phyloP scores from a whole-genome alignment of 139 green algal genomes.

The Picochlorum costavermella region DNA sequence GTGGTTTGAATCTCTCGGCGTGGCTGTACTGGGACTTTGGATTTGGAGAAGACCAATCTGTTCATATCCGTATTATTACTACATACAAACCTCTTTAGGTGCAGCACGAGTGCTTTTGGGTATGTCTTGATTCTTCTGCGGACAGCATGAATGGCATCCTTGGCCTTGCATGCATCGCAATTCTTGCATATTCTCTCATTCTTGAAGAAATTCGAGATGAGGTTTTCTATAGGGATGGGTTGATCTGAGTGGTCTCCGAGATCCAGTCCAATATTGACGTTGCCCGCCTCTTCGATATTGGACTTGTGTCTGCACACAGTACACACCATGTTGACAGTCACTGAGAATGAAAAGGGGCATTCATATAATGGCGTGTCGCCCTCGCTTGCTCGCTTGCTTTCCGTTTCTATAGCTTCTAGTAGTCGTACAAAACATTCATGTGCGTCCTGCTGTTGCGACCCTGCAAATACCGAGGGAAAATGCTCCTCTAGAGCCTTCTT shows the following conservation, averaged over 20 bases:
- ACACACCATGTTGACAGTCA: constrained; percentile 31
- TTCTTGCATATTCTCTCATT: constrained; percentile 48
- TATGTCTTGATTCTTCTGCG: constrained; percentile 39
- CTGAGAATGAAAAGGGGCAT: constrained; percentile 35
- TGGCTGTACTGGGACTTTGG: neutral
- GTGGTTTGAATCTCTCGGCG: neutral
- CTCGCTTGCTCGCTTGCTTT: constrained; percentile 11
- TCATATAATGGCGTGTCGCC: neutral
- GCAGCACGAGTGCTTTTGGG: constrained; percentile 54
- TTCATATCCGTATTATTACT: too few relatives aligned
- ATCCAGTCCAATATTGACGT: constrained; percentile 45
- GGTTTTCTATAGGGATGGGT: neutral
- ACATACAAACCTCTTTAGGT: constrained; percentile 59
- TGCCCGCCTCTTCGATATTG: constrained; percentile 42
- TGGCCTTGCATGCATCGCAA: constrained; percentile 47
- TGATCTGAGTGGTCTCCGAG: constrained; percentile 19
- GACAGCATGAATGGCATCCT: constrained; percentile 26
- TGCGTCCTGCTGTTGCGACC: constrained; percentile 58
- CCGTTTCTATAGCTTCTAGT: constrained; percentile 47
- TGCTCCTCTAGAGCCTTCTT: constrained; percentile 24
- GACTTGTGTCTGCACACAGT: constrained; percentile 27
- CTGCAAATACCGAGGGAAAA: constrained; percentile 41
- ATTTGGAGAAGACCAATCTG: neutral
- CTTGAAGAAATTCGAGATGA: constrained; percentile 37
- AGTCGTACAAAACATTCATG: constrained; percentile 62